These are phyloP conservation scores for Rhamnella rubrinervis DNA, from an alignment of 331 rosid genomes.

Conservation along the genomic window DNA sequence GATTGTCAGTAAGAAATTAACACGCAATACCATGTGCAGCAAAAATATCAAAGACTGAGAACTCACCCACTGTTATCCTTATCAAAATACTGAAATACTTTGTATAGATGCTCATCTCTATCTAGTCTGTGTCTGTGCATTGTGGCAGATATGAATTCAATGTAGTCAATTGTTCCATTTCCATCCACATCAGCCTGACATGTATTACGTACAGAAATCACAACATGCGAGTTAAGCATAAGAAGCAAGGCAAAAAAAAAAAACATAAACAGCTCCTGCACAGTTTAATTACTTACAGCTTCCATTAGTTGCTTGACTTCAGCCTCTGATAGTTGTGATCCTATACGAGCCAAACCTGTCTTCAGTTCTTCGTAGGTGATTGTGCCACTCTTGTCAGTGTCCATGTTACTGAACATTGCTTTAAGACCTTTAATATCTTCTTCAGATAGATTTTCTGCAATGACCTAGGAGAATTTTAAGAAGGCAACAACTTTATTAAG, in stretches of 20 bases:
- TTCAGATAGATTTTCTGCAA: conserved; percentile 88
- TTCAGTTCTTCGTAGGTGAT: conserved; percentile 93
- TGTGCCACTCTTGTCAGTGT: conserved; percentile 88
- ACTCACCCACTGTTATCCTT: conserved; percentile 93
- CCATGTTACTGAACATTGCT: conserved; percentile 90
- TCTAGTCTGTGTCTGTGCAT: conserved; percentile 95
- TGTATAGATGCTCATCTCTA: conserved; percentile 84
- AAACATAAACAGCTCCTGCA: conserved; percentile 14
- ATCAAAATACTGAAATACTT: conserved; percentile 92
- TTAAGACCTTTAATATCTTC: conserved; percentile 97
- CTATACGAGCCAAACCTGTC: conserved; percentile 85
- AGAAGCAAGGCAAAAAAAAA: conserved; percentile 1
- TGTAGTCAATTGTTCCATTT: conserved; percentile 87
- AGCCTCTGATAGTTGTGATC: conserved; percentile 74
- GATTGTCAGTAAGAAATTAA: not conserved
- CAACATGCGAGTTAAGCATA: conserved; percentile 17
- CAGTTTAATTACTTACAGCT: conserved; percentile 60
- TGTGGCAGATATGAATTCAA: conserved; percentile 92
- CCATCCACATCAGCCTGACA: conserved; percentile 97
- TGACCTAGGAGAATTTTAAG: conserved; percentile 49
- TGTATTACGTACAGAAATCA: conserved; percentile 13
- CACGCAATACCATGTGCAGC: not conserved
- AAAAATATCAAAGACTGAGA: conserved; percentile 1
- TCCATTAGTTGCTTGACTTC: conserved; percentile 98
- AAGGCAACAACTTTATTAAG: conserved; percentile 8